Evolutionary conservation across 768 basidiomycete species (phyloP).

Genomic region (Stropharia rugosoannulata): DNA sequence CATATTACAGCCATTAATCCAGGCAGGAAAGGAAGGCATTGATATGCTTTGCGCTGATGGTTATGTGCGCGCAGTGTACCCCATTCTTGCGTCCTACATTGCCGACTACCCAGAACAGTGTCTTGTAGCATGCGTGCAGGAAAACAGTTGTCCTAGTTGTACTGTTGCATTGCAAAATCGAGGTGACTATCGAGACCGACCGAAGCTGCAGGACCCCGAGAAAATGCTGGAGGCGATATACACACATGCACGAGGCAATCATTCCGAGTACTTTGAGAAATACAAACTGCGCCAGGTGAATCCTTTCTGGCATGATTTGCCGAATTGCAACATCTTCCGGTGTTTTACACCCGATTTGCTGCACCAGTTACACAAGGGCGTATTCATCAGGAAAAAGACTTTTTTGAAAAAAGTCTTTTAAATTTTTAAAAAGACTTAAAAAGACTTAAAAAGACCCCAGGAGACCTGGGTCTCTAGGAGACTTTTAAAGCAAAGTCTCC

Average conservation of each 20-base stretch:
- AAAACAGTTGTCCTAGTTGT: slow-evolving; percentile 21
- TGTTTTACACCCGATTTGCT: slow-evolving; percentile 42
- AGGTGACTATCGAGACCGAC: slow-evolving; percentile 7
- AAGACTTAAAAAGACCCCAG: too few relatives aligned
- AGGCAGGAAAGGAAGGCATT: slow-evolving; percentile 28
- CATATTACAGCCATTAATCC: slow-evolving; percentile 20
- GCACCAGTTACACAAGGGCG: slow-evolving; percentile 47
- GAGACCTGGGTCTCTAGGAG: too few relatives aligned
- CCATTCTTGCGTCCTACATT: slow-evolving; percentile 35
- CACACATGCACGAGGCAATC: too few relatives aligned
- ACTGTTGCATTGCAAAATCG: slow-evolving; percentile 10
- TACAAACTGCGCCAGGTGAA: too few relatives aligned
- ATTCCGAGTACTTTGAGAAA: too few relatives aligned
- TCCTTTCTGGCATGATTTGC: too few relatives aligned
- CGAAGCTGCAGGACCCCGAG: slow-evolving; percentile 1
- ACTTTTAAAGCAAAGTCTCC: too few relatives aligned
- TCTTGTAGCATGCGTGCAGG: slow-evolving; percentile 25
- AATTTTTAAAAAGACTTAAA: too few relatives aligned
- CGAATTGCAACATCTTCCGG: slow-evolving; percentile 4
- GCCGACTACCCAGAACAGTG: slow-evolving; percentile 42
- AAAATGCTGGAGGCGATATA: slow-evolving; percentile 8
- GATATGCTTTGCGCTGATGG: slow-evolving; percentile 31
- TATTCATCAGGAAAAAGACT: too few relatives aligned
- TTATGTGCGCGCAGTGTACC: slow-evolving; percentile 24
- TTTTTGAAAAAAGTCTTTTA: too few relatives aligned